Evolutionary conservation across 192 early-diverging fungal species (phyloP), one percentile per base, ranked within the genome.

Genomic region (Spinellus fusiger): DNA sequence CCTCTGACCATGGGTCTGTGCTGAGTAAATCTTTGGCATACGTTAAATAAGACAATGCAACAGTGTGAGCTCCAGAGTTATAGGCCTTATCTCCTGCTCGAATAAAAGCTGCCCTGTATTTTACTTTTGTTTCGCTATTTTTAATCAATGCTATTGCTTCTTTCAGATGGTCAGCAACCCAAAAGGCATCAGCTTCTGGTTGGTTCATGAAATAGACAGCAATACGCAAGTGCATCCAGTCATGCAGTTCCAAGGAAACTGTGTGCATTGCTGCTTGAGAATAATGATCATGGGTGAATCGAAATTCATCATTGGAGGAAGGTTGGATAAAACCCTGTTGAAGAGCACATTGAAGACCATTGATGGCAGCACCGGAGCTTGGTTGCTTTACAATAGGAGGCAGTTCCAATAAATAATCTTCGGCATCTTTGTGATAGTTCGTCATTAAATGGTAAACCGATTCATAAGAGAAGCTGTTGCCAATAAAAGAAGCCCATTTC

Each of bases 401-500:
- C 18, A 32, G 15, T 23, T 25, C 9, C 0, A 33, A 52, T 15
- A 4, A 22, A 15, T 32, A 28, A 34, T 18, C 53, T 25, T 49
- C 47, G 9, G 47, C 15, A 15, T 58, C 47, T 3, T 38, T 49
- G 10, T 53, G 29, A 50, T 56, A 46, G 15, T 54, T 48, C 26
- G 32, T 62, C 59, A 71, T 66, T 40, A 71, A 56, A 33, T 66
- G 37, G 0, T 51, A 33, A 3, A 71, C 59, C 0, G 53, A 52
- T 49, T 71, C 64, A 38, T 47, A 71, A 6, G 59, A 56, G 35
- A 71, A 71, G 27, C 33, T 61, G 59, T 65, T 62, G 25, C 69
- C 69, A 31, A 71, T 66, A 46, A 71, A 66, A 1, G 69, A 60
- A 9, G 69, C 69, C 69, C 69, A 71, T 58, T 66, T 58, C 46